Percentiles rank a stretch among this genome's conserved stretches.
These are phyloP conservation scores for Sphagnurus paluster DNA, from an alignment of 1,284 basidiomycete genomes.

Conservation along the genomic window DNA sequence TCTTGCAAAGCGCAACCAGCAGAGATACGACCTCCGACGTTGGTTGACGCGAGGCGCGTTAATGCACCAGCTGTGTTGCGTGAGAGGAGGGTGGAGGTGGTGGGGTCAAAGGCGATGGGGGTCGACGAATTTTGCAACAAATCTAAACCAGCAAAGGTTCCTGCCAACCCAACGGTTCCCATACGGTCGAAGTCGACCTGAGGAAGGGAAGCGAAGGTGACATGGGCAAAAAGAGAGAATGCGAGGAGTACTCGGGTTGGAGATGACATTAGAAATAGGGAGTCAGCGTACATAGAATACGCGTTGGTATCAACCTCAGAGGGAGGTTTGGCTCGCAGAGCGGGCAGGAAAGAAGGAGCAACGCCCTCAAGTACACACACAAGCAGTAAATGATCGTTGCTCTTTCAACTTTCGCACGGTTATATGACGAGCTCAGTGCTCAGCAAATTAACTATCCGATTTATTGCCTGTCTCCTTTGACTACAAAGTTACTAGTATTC, in stretches of 20 bases:
- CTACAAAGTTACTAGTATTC: constrained; percentile 43
- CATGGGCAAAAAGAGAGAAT: constrained; percentile 30
- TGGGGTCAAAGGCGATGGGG: constrained; percentile 58
- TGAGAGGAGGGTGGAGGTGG: constrained; percentile 68
- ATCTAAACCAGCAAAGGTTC: constrained; percentile 84
- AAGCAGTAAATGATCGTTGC: constrained; percentile 18
- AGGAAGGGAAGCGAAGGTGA: constrained; percentile 63
- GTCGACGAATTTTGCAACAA: constrained; percentile 61
- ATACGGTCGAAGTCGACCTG: constrained; percentile 88
- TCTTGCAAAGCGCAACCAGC: constrained; percentile 65
- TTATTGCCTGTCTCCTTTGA: constrained; percentile 40
- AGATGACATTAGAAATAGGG: constrained; percentile 16
- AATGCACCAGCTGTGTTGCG: constrained; percentile 66
- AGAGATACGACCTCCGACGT: constrained; percentile 64
- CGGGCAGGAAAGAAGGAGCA: constrained; percentile 8
- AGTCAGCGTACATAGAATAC: constrained; percentile 21
- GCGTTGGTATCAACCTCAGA: constrained; percentile 18
- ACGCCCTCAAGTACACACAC: constrained; percentile 11
- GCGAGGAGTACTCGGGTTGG: constrained; percentile 23
- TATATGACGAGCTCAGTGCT: constrained; percentile 1
- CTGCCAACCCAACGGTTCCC: constrained; percentile 86
- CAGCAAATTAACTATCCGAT: constrained; percentile 9
- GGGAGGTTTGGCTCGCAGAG: constrained; percentile 11
- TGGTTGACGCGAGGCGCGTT: constrained; percentile 65
- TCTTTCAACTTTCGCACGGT: constrained; percentile 20